Evolutionary conservation across 108 stramenopile species (phyloP).

Genomic region (Cyclotella atomus): DNA sequence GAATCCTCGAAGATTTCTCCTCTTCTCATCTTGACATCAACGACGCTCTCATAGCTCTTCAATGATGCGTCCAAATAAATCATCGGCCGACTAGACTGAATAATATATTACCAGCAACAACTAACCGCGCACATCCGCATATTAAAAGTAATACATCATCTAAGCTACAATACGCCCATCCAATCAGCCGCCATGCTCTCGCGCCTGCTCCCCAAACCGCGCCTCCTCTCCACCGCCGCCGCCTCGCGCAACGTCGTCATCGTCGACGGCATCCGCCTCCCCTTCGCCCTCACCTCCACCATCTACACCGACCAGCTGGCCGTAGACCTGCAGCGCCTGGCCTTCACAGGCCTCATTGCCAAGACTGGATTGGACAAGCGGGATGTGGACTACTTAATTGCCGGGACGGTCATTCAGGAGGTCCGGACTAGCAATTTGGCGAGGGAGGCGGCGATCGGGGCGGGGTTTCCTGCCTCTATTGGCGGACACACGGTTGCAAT

Average conservation of each 20-base stretch:
- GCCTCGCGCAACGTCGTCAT: constrained; percentile 94
- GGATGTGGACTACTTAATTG: constrained; percentile 92
- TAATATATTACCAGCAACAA: too few species aligned
- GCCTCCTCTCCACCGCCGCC: too few species aligned
- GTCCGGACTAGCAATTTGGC: constrained; percentile 96
- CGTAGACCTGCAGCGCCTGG: constrained; percentile 95
- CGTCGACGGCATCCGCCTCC: constrained; percentile 95
- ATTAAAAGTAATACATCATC: too few species aligned
- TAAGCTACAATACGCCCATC: too few species aligned
- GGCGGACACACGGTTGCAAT: constrained; percentile 94
- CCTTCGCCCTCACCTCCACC: constrained; percentile 91
- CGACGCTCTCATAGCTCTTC: too few species aligned
- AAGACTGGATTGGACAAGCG: constrained; percentile 92
- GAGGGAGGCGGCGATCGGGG: constrained; percentile 93
- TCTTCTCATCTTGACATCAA: too few species aligned
- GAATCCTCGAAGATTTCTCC: too few species aligned
- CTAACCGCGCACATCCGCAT: too few species aligned
- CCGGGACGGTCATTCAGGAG: constrained; percentile 96
- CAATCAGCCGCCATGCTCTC: too few species aligned
- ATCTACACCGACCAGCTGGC: constrained; percentile 95
- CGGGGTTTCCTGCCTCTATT: constrained; percentile 89
- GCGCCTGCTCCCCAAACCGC: too few species aligned
- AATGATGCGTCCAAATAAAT: too few species aligned
- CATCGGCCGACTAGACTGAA: too few species aligned
- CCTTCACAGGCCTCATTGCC: constrained; percentile 90